Percentiles rank a stretch among this genome's conserved stretches.
These are phyloP conservation scores for Boletus pseudo-olivaceus DNA, from an alignment of 768 basidiomycete species.

Conservation along the genomic window DNA sequence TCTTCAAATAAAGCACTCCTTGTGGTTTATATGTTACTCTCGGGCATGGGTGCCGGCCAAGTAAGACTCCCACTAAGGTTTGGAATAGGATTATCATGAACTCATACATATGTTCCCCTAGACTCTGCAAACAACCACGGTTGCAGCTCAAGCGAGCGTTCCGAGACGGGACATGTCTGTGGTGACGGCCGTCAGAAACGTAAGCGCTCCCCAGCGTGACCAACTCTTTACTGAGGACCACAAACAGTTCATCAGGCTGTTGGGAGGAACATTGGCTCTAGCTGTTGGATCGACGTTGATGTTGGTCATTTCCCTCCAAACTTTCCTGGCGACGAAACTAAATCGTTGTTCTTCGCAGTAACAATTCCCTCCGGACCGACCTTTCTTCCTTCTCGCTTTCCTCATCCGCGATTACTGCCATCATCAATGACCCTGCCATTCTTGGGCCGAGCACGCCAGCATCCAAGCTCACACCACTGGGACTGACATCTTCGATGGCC, in stretches of 20 bases:
- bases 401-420: conserved; percentile 34
- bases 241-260: conserved; percentile 56
- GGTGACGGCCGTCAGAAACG: conserved; percentile 66
- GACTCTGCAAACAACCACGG: conserved; percentile 62
- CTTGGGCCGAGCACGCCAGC: conserved; percentile 32
- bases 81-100: not conserved
- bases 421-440: conserved; percentile 49
- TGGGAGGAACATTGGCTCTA: conserved; percentile 68
- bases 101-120: conserved; percentile 16
- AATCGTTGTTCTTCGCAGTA: conserved; percentile 21
- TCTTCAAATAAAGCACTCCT: conserved; percentile 47
- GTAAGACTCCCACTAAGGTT: conserved; percentile 28
- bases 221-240: not conserved
- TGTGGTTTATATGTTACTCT: conserved; percentile 58
- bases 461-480: conserved; percentile 30
- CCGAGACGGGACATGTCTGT: conserved; percentile 70
- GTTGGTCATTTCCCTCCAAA: conserved; percentile 25
- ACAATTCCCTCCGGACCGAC: conserved; percentile 45
- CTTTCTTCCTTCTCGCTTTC: conserved; percentile 40
- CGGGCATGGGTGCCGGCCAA: conserved; percentile 60
- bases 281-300: conserved; percentile 61
- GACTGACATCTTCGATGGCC: conserved; percentile 38
- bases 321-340: not conserved
- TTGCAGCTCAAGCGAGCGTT: conserved; percentile 72
- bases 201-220: conserved; percentile 23